Evolutionary conservation across 1,284 basidiomycete genomes (phyloP), one percentile per base, ranked within the genome.

Genomic region (Ustilago loliicola): DNA sequence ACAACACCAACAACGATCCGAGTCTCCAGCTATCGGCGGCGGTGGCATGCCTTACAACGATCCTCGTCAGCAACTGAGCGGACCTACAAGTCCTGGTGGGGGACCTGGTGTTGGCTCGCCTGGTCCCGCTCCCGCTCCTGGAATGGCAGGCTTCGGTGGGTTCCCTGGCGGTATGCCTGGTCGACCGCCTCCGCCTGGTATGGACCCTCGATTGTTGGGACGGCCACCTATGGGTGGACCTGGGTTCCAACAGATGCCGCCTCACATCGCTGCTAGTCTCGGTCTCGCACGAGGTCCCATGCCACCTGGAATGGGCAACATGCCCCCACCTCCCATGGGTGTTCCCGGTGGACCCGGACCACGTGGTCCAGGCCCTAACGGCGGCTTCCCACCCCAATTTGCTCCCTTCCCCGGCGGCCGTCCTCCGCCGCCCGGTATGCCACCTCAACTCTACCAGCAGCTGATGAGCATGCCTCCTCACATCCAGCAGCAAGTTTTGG

Each of bases 381-480:
- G 59, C 29, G 60, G 54, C 32, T 77, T 73, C 74, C 69, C 42
- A 3, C 42, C 75, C n/a, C 59, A 53, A 10, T 75, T 71, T 11
- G 62, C 45, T 3, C 71, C 63, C 9, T 71, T 71, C 60, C 66
- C 66, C 6, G 73, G 73, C 29, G 66, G 66, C 9, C 69, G 58
- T 6, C 63, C 63, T 4, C 66, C 69, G 30, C 77, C 80, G 38
- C 76, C 76, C 4, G 77, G 77, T 6, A 77, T 83, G 65, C 81
- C 81, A 29, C 77, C 79, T 21, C 81, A 83, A 57, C 45, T 83
- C 38, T 81, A 83, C 67, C 81, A 83, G 66, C 81, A 83, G 53
- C 61, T 83, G 56, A 83, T 83, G 81, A 69, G 60, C 61, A 69
- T 83, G 61, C 81, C 81, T 9, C 81, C 81, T 30, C 81, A 83